Evolutionary conservation across 2,329 filamentous ascomycete species (phyloP), one percentile per base, ranked within the genome.

Genomic region (Teratosphaeria gauchensis): DNA sequence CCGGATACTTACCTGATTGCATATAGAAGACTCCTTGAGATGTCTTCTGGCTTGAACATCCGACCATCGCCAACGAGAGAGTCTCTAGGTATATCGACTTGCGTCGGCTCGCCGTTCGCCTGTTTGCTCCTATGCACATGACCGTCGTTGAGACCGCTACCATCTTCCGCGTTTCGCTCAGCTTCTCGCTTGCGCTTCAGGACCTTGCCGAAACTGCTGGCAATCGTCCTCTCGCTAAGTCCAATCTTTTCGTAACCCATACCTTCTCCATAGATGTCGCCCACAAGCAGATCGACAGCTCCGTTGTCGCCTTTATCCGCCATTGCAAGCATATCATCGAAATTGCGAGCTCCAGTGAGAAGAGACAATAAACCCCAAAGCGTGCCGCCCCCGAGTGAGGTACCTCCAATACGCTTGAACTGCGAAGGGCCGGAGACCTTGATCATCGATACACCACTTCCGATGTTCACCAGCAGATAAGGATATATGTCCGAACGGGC

Each of bases 191-290:
- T 96, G 82, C 92, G 88, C 64, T 89, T 89, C 71, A 97, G 95
- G 9, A 99, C 92, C 71, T 97, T 97, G 59, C 94, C 94, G 71
- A 99, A 97, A 0, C 90, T 95, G 66, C 89, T 95, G 4, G 94
- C 94, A 68, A 99, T 99, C 9, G 94, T 92, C 4, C 87, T 95
- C 74, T 89, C 92, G 77, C 96, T 97, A 54, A 99, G 80, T 0
- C 94, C 94, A 60, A 99, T 97, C 75, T 96, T 96, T 72, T 85
- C 87, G 70, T 99, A 99, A 66, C 95, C 92, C 63, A 89, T 89
- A 58, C 94, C 94, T 74, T 97, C 96, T 59, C 94, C 94, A 74
- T 99, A 99, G 56, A 99, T 99, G 73, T 99, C 94, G 21, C 94
- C 94, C 0, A 99, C 94, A 19, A 99, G 80, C 86, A 99, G 92